Conservation (phyloP, 352 stramenopile genomes). For the Phytophthora pini region DNA sequence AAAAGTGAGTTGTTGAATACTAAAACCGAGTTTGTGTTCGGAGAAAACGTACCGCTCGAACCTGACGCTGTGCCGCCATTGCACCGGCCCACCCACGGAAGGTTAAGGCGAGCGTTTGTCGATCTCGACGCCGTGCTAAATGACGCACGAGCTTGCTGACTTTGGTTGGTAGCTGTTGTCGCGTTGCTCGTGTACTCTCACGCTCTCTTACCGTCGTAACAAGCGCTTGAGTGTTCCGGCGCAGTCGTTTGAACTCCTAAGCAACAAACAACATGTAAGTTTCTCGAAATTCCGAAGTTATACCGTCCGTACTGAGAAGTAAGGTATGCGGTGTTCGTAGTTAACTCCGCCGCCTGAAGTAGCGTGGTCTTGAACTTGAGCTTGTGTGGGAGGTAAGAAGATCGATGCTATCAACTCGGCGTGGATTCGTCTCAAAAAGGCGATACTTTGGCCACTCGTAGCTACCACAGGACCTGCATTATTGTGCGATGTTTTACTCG, state of each 20-base stretch:
- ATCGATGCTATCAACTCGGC: conserved; percentile 59
- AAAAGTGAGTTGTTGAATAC: background rate
- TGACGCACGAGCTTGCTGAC: conserved; percentile 48
- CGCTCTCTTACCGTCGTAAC: conserved; percentile 58
- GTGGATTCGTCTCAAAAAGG: conserved; percentile 61
- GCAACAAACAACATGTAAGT: conserved; percentile 1
- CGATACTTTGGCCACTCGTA: conserved; percentile 44
- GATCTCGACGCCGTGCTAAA: conserved; percentile 22
- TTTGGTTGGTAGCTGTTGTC: conserved; percentile 50
- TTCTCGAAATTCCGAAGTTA: background rate
- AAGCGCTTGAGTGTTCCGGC: conserved; percentile 52
- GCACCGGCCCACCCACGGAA: conserved; percentile 60
- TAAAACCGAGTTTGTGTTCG: background rate
- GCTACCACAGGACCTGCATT: conserved; percentile 8
- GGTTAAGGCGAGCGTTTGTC: conserved; percentile 32
- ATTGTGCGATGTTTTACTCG: conserved; percentile 15
- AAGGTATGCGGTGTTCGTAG: conserved; percentile 57
- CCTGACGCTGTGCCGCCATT: conserved; percentile 48
- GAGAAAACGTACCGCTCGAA: conserved; percentile 42
- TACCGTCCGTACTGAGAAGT: conserved; percentile 51
- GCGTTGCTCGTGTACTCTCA: conserved; percentile 49
- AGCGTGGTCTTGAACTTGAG: conserved; percentile 24
- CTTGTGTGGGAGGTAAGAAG: conserved; percentile 46
- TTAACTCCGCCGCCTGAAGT: conserved; percentile 10
- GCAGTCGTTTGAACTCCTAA: conserved; percentile 71